Evolutionary conservation across 2,329 filamentous ascomycete species (phyloP), one percentile per base, ranked within the genome.

Genomic region (Cladorrhinum sp.): DNA sequence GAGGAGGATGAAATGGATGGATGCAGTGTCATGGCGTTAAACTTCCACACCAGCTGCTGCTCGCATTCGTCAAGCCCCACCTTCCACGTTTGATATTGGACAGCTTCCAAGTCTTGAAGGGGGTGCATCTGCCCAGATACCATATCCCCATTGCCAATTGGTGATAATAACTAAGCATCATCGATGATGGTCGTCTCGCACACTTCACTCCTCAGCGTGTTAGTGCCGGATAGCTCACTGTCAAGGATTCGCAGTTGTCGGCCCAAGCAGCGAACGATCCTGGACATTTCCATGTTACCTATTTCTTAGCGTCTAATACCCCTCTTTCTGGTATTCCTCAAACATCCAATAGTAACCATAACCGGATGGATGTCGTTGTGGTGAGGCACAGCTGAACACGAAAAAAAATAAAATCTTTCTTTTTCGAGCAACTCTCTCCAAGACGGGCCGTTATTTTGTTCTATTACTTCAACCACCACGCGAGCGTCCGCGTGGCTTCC

Each of bases 311-410:
- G 30, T 52, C 57, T 49, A 20, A 57, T 59, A 62, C 60, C 60
- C 60, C 60, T 62, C 60, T 59, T 59, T 59, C 48, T 48, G 21
- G 12, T 54, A 28, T 58, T 57, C 57, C 53, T 6, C 30, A 42
- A 30, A 30, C 8, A 26, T n/a, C n/a, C 20, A 24, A 36, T 46
- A 39, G 20, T 30, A 49, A 54, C 42, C 16, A 46, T 30, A 49
- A 54, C 42, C 16, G 18, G 42, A 46, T 14, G 24, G 26, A 30
- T 28, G n/a, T 26, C 49, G 23, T 12, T 48, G n/a, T 12, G 54
- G 20, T 49, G 54, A 57, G 54, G 54, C 21, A 57, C 54, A 48
- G 54, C 39, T 28, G 23, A 42, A 26, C 54, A 49, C 54, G n/a
- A n/a, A 55, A 28, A 26, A 14, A 26, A 36, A 5, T 36, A 5